Percentiles rank a stretch among this genome's conserved stretches.
Evolutionary conservation across 768 basidiomycete genomes (phyloP).

Genomic region (Exidia glandulosa): DNA sequence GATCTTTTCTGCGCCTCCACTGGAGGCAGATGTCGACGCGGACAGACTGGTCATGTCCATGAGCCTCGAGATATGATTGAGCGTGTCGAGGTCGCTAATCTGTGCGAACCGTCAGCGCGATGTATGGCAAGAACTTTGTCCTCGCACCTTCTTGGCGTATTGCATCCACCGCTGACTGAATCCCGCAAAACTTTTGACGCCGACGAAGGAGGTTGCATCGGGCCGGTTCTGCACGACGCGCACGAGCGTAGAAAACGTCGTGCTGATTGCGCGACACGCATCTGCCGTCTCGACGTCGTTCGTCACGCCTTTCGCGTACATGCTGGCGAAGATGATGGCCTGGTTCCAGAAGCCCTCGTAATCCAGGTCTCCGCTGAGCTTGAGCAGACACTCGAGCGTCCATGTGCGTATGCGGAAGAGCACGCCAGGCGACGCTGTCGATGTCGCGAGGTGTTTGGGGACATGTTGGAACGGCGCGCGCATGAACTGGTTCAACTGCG

Average conservation of each 20-base stretch:
- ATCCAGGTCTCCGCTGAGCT: constrained; percentile 2
- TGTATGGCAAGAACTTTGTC: too few relatives aligned
- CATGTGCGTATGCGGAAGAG: constrained; percentile 4
- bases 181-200: background rate
- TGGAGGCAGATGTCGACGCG: background rate
- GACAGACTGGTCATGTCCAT: background rate
- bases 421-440: background rate
- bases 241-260: background rate
- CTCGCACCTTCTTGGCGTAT: background rate
- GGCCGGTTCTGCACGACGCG: background rate
- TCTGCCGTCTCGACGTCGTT: background rate
- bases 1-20: background rate
- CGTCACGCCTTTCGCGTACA: constrained; percentile 1
- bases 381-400: constrained; percentile 5
- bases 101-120: background rate
- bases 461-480: background rate
- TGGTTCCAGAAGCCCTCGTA: constrained; percentile 6
- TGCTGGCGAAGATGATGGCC: constrained; percentile 2
- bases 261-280: background rate
- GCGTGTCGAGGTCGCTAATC: background rate
- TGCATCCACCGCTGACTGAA: background rate
- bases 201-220: background rate
- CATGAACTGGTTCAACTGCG: background rate
- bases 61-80: background rate
- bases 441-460: background rate